Percentiles rank a stretch among this genome's conserved stretches.
Conservation (phyloP, 106 monocot species). For the Apostasia shenzhenica region DNA sequence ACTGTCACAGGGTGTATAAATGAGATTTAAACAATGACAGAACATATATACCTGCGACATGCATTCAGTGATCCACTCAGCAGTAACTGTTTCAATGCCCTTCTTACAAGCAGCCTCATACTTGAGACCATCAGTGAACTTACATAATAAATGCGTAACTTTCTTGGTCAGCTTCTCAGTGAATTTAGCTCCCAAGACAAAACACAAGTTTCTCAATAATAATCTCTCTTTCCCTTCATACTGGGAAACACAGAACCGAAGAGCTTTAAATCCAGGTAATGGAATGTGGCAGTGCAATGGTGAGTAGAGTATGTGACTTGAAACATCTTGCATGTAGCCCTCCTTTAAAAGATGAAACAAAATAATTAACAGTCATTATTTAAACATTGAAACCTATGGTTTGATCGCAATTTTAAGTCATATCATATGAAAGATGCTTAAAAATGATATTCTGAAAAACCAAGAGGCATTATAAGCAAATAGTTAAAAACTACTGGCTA, state of each 20-base stretch:
- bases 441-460: too few relatives aligned
- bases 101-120: conserved; percentile 78
- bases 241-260: conserved; percentile 80
- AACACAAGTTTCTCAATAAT: conserved; percentile 74
- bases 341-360: conserved; percentile 34
- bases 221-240: conserved; percentile 86
- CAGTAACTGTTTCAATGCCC: conserved; percentile 68
- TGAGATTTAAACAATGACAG: background rate
- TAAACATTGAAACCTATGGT: background rate
- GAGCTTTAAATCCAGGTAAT: conserved; percentile 70
- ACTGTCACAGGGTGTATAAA: too few relatives aligned
- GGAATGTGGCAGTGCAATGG: conserved; percentile 77
- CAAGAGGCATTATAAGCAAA: too few relatives aligned
- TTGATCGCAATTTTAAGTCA: too few relatives aligned
- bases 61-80: conserved; percentile 90
- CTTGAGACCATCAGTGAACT: conserved; percentile 81
- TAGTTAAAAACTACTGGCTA: too few relatives aligned
- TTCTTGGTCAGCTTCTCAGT: conserved; percentile 64
- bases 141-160: conserved; percentile 91
- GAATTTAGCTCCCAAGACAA: conserved; percentile 70
- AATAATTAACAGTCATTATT: background rate
- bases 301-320: conserved; percentile 70
- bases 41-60: conserved; percentile 41
- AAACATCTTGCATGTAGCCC: conserved; percentile 67
- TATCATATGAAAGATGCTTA: too few relatives aligned